Percentiles rank a stretch among this genome's conserved stretches.
These are phyloP conservation scores for Leishmania aethiopica DNA, from an alignment of 208 protist genomes.

Conservation along the genomic window DNA sequence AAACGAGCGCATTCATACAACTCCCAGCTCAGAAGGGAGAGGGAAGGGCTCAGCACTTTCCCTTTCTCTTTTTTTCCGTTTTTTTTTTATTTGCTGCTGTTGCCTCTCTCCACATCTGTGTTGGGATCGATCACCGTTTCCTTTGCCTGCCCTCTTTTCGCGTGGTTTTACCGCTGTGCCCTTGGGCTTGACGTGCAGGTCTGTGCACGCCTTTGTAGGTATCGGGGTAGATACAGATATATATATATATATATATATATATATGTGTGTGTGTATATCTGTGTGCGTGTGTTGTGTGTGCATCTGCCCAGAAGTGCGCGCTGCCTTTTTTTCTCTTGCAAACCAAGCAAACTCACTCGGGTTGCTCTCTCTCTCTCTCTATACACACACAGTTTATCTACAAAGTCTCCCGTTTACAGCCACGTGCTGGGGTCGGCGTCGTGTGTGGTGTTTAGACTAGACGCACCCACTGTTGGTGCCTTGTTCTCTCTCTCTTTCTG, in stretches of 20 bases:
- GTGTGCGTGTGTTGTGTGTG: neutral
- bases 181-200: neutral
- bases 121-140: neutral
- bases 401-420: neutral
- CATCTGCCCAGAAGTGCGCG: no score
- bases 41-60: neutral
- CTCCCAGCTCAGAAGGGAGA: neutral
- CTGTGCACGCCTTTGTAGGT: neutral
- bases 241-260: neutral
- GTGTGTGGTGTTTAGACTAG: neutral
- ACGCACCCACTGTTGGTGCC: neutral
- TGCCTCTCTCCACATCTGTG: neutral
- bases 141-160: neutral
- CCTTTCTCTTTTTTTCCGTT: neutral
- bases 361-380: neutral
- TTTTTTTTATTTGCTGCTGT: neutral
- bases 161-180: neutral
- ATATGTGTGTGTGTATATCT: neutral
- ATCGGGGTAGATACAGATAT: neutral
- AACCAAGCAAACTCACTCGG: neutral
- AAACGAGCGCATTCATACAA: neutral
- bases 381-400: neutral
- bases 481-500: neutral
- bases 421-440: neutral
- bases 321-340: conserved; percentile 3